Evolutionary conservation across 208 protist species (phyloP).

Genomic region (Trichomonas vaginalis): DNA sequence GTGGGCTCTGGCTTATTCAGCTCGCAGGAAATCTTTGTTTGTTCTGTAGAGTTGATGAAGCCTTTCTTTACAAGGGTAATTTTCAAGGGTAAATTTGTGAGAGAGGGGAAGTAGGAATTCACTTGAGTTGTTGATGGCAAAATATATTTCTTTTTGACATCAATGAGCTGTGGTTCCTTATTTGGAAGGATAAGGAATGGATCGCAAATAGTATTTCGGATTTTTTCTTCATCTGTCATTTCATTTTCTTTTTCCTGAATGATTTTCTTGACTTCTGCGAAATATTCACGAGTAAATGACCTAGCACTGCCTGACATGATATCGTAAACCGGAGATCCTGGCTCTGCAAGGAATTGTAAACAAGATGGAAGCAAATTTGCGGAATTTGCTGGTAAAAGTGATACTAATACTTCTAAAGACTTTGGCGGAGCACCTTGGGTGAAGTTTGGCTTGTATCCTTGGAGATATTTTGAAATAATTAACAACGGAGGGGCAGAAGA

Average conservation of each 20-base stretch:
- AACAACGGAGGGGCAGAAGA: neutral
- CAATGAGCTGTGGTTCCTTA: too few relatives aligned
- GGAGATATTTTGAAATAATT: neutral
- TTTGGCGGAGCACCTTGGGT: neutral
- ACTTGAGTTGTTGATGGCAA: neutral
- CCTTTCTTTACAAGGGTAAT: neutral
- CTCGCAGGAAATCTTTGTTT: neutral
- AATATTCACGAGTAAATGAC: neutral
- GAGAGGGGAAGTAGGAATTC: neutral
- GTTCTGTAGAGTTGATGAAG: neutral
- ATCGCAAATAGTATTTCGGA: neutral
- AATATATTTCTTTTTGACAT: neutral
- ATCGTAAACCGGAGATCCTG: neutral
- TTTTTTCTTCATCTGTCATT: neutral
- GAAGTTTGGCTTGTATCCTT: neutral
- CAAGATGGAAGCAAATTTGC: neutral
- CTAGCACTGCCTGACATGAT: neutral
- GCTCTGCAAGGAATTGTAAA: neutral
- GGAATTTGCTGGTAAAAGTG: neutral
- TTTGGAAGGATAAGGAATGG: neutral
- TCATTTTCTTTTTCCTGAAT: neutral
- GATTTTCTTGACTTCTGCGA: neutral
- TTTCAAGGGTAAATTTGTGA: neutral
- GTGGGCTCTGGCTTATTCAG: neutral
- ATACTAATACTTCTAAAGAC: neutral